These are phyloP conservation scores for Verticillium albo-atrum DNA, from an alignment of 2,329 filamentous ascomycete species.

Conservation along the genomic window DNA sequence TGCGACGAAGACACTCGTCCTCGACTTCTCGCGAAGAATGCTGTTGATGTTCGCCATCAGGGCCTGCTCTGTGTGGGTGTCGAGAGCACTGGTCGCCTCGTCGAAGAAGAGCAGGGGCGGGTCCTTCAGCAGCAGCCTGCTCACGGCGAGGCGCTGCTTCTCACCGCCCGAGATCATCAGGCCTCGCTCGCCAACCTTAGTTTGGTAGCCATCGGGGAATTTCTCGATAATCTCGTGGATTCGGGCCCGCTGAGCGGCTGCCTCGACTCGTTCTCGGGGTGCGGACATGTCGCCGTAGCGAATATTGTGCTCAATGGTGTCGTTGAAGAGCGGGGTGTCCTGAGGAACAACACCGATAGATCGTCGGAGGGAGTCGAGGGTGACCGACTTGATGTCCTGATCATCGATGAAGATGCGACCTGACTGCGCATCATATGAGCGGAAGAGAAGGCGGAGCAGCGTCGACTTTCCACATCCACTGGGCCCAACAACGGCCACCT, in stretches of 20 bases:
- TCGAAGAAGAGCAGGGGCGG: slow-evolving; percentile 91
- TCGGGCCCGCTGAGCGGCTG: slow-evolving; percentile 75
- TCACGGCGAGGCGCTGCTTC: slow-evolving; percentile 86
- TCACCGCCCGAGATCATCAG: slow-evolving; percentile 97
- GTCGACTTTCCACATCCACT: slow-evolving; percentile 97
- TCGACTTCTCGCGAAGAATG: slow-evolving; percentile 79
- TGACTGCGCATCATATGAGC: slow-evolving; percentile 84
- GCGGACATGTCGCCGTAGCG: slow-evolving; percentile 83
- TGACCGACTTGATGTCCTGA: slow-evolving; percentile 83
- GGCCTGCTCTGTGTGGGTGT: slow-evolving; percentile 90
- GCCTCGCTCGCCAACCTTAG: slow-evolving; percentile 87
- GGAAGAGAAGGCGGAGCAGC: slow-evolving; percentile 83
- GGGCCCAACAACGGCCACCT: slow-evolving; percentile 91
- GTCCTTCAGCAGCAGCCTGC: slow-evolving; percentile 80
- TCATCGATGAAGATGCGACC: slow-evolving; percentile 89
- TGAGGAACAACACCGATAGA: slow-evolving; percentile 95
- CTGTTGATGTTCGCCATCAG: slow-evolving; percentile 90
- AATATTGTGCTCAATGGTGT: slow-evolving; percentile 94
- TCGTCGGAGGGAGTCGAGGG: slow-evolving; percentile 74
- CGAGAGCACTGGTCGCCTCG: slow-evolving; percentile 86
- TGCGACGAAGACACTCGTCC: slow-evolving; percentile 93
- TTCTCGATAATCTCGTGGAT: slow-evolving; percentile 77
- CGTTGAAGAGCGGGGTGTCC: slow-evolving; percentile 95
- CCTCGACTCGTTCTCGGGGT: slow-evolving; percentile 64
- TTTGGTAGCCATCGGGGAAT: slow-evolving; percentile 86